Percentiles rank a stretch among this genome's conserved stretches.
phyloP scores from a whole-genome alignment of 2,329 filamentous ascomycete genomes.

The Dothistroma pini region DNA sequence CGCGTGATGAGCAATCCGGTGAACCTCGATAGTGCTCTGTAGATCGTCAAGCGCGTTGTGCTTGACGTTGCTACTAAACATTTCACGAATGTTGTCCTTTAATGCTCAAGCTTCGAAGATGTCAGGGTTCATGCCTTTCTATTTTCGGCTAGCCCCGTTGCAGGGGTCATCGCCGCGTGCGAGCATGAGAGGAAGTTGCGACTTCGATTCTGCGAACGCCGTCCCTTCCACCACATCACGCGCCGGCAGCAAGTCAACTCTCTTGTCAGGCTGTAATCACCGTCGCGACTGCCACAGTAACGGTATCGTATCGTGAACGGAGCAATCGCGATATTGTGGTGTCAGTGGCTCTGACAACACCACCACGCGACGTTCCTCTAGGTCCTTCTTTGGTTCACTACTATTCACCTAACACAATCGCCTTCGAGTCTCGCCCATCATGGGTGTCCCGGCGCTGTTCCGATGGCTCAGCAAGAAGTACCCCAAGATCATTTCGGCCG shows the following conservation, averaged over 20 bases:
- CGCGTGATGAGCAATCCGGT: background rate
- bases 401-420: background rate
- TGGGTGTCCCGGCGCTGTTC: constrained; percentile 95
- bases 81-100: background rate
- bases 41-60: background rate
- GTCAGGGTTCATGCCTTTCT: background rate
- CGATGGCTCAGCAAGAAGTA: constrained; percentile 97
- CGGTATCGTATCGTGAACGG: background rate
- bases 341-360: background rate
- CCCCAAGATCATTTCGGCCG: constrained; percentile 91
- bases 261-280: constrained; percentile 2
- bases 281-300: background rate
- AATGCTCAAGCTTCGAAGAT: background rate
- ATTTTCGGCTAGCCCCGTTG: background rate
- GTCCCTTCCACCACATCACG: background rate
- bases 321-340: background rate
- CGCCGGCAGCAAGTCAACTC: constrained; percentile 11
- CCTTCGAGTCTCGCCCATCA: constrained; percentile 40
- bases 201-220: background rate
- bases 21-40: background rate
- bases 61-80: background rate
- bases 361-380: background rate
- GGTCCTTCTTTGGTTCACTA: background rate
- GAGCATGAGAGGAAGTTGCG: background rate
- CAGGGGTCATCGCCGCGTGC: background rate